Evolutionary conservation across 306 rosid species (phyloP), one percentile per base, ranked within the genome.

Genomic region (Hippophae tibetana): DNA sequence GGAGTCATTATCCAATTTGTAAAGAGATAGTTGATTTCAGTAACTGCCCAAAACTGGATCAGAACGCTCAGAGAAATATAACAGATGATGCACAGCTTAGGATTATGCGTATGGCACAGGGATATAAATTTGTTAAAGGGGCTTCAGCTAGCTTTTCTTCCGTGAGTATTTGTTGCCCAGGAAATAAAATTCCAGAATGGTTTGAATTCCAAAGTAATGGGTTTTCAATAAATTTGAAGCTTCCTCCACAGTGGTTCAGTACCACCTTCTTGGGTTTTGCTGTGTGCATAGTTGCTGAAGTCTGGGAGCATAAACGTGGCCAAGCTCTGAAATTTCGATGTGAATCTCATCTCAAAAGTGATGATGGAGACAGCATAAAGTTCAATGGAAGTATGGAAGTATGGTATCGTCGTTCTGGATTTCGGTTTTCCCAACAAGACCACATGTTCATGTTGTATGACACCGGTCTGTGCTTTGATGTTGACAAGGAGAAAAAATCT

Each of bases 101-200:
- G 47, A 18, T 46, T 7, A 44, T 60, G 56, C 52, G 48, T 13
- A 27, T 26, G 18, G 49, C 55, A 65, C 10, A 57, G 47, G 47
- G 38, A 31, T 31, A 31, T 31, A 31, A 31, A 4, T 31, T 31
- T 31, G 38, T 4, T 31, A 31, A 31, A 31, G 38, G 9, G 50
- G 13, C 13, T 9, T 8, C 43, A 42, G 26, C 46, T n/a, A 47
- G 38, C 41, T 26, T 5, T 55, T 38, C 58, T 8, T 55, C 58
- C 11, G 61, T 57, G 41, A 42, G 46, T 41, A 8, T 57, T 44
- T 45, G 63, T 59, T 59, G 27, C 47, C 53, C 63, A 5, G 52
- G 63, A 46, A 5, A 59, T 14, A 8, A 59, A 45, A 44, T 59
- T 59, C 63, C 63, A 23, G 7, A 26, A n/a, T 45, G 52, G 43